Conservation (phyloP, 345 rosid species). For the Eucalyptus pauciflora region DNA sequence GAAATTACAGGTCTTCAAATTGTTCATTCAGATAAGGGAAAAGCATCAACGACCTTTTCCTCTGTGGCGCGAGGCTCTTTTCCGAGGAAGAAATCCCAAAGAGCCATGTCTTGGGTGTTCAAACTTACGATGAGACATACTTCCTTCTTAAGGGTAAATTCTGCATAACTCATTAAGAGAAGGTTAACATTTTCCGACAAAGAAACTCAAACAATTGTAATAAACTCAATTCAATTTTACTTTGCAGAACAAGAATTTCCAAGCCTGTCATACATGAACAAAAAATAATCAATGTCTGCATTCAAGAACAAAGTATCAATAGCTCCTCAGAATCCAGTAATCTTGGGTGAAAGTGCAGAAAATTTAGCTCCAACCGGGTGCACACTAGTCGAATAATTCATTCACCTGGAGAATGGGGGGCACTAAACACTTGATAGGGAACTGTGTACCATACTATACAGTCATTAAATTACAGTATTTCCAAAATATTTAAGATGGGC, state of each 20-base stretch:
- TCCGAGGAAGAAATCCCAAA: constrained; percentile 86
- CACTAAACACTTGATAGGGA: neutral
- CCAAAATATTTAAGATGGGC: neutral
- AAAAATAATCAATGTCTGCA: neutral
- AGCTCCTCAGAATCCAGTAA: neutral
- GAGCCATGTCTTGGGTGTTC: constrained; percentile 94
- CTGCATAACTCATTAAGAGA: neutral
- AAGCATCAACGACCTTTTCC: constrained; percentile 54
- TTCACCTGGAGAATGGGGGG: neutral
- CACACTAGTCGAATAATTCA: neutral
- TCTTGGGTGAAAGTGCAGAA: neutral
- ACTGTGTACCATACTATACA: neutral
- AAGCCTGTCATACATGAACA: neutral
- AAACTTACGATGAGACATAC: constrained; percentile 93
- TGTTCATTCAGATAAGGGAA: neutral
- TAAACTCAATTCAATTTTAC: neutral
- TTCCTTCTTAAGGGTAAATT: neutral
- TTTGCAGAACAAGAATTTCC: neutral
- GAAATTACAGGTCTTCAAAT: neutral
- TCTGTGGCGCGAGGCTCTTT: constrained; percentile 65
- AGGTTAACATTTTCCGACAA: neutral
- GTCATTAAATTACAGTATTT: neutral
- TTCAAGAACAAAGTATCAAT: neutral
- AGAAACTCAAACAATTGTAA: neutral
- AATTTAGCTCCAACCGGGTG: neutral